These are phyloP conservation scores for Coelastrella sp. DNA, from an alignment of 139 green algal genomes.

Conservation along the genomic window DNA sequence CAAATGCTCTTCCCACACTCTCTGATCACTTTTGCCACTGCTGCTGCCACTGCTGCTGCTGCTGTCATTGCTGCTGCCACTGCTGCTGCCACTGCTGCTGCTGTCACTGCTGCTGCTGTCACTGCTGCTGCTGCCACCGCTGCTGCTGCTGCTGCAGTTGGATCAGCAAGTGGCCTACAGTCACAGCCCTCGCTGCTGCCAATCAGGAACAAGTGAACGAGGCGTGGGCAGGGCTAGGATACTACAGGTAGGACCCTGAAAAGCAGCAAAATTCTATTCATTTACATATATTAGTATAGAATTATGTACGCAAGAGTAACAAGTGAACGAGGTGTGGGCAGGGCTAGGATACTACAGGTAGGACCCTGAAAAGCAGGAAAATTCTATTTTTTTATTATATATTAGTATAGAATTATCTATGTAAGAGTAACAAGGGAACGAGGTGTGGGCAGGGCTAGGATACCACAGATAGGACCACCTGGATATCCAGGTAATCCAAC, in stretches of 20 bases:
- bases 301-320: no score
- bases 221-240: conserved; percentile 95
- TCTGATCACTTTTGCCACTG: no score
- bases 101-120: neutral
- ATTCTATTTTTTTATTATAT: no score
- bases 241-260: conserved; percentile 89
- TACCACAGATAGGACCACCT: conserved; percentile 86
- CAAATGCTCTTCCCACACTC: no score
- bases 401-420: no score
- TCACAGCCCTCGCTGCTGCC: conserved; percentile 4
- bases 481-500: no score
- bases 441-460: conserved; percentile 93
- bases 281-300: no score
- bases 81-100: neutral
- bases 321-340: conserved; percentile 92
- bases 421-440: conserved; percentile 79
- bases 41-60: no score
- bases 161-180: neutral
- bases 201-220: conserved; percentile 76
- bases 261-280: no score
- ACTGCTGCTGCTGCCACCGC: neutral
- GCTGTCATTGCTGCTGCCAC: no score
- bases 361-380: no score
- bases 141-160: conserved; percentile 6
- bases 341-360: conserved; percentile 97